Percentiles rank a stretch among this genome's conserved stretches.
Conservation (phyloP, 495 filamentous ascomycete genomes). For the Aspergillus kassunensis region DNA sequence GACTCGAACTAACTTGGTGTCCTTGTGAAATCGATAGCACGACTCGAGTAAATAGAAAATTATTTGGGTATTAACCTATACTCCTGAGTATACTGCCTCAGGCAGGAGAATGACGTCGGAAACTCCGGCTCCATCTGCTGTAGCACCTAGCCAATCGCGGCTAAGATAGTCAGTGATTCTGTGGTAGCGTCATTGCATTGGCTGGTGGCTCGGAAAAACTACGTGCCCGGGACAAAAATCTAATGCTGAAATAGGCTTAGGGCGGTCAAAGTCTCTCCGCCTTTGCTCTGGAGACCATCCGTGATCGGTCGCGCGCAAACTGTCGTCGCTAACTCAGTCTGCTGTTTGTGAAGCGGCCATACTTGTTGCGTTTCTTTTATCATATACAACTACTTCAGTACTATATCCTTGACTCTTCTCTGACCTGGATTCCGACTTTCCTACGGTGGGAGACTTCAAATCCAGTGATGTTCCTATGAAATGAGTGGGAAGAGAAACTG, state of each 20-base stretch:
- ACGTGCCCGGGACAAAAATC: constrained; percentile 7
- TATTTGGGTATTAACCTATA: no score
- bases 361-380: no score
- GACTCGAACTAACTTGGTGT: constrained; percentile 13
- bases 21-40: constrained; percentile 20
- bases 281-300: constrained; percentile 34
- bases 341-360: no score
- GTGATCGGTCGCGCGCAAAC: constrained; percentile 48
- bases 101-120: constrained; percentile 23
- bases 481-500: constrained; percentile 23
- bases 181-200: neutral
- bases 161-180: constrained; percentile 3
- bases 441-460: constrained; percentile 14
- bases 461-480: constrained; percentile 28
- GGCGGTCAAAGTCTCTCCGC: constrained; percentile 37
- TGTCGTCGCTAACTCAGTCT: constrained; percentile 21
- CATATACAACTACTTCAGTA: no score
- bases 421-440: neutral
- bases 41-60: constrained; percentile 27
- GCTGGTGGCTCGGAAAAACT: constrained; percentile 17
- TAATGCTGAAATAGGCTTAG: constrained; percentile 28
- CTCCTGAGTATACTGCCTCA: no score
- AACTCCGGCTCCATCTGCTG: neutral
- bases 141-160: neutral
- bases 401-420: neutral